phyloP scores from a whole-genome alignment of 2,329 filamentous ascomycete species.

The Phyllosticta ampelicida region DNA sequence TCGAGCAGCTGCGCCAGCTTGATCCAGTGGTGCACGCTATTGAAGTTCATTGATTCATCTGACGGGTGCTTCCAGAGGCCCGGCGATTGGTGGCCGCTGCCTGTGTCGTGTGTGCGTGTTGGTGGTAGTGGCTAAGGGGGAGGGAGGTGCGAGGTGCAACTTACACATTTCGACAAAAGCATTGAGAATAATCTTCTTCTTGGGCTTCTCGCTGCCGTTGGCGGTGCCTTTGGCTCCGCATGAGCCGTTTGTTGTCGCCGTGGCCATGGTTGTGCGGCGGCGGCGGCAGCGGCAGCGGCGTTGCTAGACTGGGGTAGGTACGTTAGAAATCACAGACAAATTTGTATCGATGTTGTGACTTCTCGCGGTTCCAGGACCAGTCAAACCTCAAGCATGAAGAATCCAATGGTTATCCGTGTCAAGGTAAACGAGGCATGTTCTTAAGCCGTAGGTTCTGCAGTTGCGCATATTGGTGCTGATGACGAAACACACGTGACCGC shows the following conservation, averaged over 20 bases:
- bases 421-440: background rate
- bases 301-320: too few relatives aligned
- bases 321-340: too few relatives aligned
- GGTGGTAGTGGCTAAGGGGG: background rate
- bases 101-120: background rate
- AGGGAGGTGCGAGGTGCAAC: background rate
- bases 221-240: background rate
- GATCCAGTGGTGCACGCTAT: slow-evolving; percentile 27
- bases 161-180: slow-evolving; percentile 29
- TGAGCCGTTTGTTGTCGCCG: slow-evolving; percentile 2
- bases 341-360: too few relatives aligned
- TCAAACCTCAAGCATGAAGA: too few relatives aligned
- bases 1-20: slow-evolving; percentile 29
- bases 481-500: background rate
- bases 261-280: background rate
- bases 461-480: background rate
- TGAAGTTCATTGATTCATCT: slow-evolving; percentile 43
- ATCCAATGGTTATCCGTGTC: background rate
- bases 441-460: background rate
- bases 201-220: slow-evolving; percentile 12
- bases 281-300: too few relatives aligned
- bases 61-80: slow-evolving; percentile 52
- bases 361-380: background rate
- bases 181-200: slow-evolving; percentile 32
- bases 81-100: slow-evolving; percentile 28